Conservation (phyloP, 768 basidiomycete species). For the Rhizopogon roseolus region DNA sequence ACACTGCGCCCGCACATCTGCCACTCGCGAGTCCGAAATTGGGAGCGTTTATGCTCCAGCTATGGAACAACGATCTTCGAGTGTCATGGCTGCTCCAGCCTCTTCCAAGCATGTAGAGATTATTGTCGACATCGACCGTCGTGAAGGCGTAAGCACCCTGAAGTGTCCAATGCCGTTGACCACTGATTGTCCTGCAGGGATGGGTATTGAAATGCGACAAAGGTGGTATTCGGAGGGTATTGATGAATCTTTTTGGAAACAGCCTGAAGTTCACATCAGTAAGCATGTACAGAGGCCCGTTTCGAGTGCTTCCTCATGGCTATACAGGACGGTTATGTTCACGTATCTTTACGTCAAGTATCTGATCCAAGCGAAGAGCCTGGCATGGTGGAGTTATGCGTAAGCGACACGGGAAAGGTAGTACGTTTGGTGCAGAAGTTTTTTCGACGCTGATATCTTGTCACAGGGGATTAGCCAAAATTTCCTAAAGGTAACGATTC, state of each 20-base stretch:
- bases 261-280: constrained; percentile 90
- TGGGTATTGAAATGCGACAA: constrained; percentile 89
- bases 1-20: constrained; percentile 72
- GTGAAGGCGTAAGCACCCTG: constrained; percentile 48
- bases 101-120: constrained; percentile 67
- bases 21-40: constrained; percentile 71
- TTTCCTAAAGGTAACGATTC: constrained; percentile 67
- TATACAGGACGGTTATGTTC: constrained; percentile 78
- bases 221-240: constrained; percentile 83
- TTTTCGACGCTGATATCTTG: constrained; percentile 2
- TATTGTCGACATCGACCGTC: constrained; percentile 78
- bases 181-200: constrained; percentile 45
- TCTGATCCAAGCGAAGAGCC: constrained; percentile 51
- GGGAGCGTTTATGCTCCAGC: constrained; percentile 89
- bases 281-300: constrained; percentile 15
- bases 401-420: constrained; percentile 88
- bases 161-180: background rate
- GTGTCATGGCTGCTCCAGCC: constrained; percentile 30
- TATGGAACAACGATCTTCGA: constrained; percentile 38
- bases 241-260: constrained; percentile 96
- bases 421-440: constrained; percentile 3
- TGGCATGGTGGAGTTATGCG: constrained; percentile 76
- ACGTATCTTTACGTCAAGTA: constrained; percentile 75
- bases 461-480: constrained; percentile 82
- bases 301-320: constrained; percentile 1